A percentile compares a stretch with the other conserved stretches of the same genome.
Evolutionary conservation across 345 rosid genomes (phyloP).

Genomic region (Brassica juncea): DNA sequence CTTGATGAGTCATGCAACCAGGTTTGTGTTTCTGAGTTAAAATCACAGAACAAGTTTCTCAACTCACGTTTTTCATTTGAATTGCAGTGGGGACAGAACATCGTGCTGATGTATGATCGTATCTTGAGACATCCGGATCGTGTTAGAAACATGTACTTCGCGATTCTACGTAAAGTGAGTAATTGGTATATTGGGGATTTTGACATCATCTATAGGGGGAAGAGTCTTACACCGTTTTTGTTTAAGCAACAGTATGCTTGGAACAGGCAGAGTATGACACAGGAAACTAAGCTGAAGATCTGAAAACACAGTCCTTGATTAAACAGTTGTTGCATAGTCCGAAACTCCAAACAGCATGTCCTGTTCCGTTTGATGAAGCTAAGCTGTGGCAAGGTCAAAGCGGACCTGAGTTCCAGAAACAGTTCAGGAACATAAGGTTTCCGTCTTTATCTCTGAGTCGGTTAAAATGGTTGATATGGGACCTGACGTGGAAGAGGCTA

Average conservation of each 20-base stretch:
- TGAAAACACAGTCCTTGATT: constrained; percentile 76
- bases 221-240: not conserved
- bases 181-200: not conserved
- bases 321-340: constrained; percentile 71
- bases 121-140: constrained; percentile 78
- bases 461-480: constrained; percentile 57
- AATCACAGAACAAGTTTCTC: not conserved
- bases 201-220: not conserved
- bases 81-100: constrained; percentile 92
- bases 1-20: constrained; percentile 70
- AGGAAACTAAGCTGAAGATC: constrained; percentile 79
- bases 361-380: constrained; percentile 97
- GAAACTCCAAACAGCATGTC: constrained; percentile 91
- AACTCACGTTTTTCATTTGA: not conserved
- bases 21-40: constrained; percentile 48
- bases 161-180: constrained; percentile 90
- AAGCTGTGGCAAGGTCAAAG: constrained; percentile 92
- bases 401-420: constrained; percentile 88
- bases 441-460: constrained; percentile 54
- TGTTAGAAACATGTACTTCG: constrained; percentile 85
- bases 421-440: constrained; percentile 90
- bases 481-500: constrained; percentile 48
- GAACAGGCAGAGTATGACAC: constrained; percentile 92
- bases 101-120: constrained; percentile 78
- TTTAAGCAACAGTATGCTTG: constrained; percentile 81